These are phyloP conservation scores for Mycena leptocephala DNA, from an alignment of 768 basidiomycete species.

Conservation along the genomic window DNA sequence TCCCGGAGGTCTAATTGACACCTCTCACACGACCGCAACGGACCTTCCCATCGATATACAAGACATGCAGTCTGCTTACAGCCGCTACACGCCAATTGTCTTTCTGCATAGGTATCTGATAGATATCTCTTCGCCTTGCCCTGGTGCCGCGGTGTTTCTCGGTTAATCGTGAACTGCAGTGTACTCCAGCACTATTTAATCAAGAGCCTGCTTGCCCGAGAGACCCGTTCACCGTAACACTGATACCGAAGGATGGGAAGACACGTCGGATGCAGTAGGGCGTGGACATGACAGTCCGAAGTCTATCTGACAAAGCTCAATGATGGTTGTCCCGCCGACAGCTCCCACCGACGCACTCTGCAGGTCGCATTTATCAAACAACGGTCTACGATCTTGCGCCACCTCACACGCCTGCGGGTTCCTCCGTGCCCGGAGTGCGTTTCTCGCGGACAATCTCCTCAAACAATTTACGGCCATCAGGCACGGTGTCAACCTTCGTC, in stretches of 20 bases:
- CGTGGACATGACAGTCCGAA: background rate
- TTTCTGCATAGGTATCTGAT: too few relatives aligned
- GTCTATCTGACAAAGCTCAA: background rate
- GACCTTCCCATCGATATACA: too few relatives aligned
- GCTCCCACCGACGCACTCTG: background rate
- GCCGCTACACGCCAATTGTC: too few relatives aligned
- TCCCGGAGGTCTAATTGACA: too few relatives aligned
- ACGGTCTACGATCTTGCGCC: background rate
- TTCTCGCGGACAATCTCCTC: background rate
- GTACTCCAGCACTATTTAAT: too few relatives aligned
- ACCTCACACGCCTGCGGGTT: background rate
- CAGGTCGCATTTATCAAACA: constrained; percentile 1
- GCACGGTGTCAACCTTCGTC: background rate
- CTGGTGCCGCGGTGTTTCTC: too few relatives aligned
- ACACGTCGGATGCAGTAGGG: background rate
- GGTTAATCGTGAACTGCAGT: too few relatives aligned
- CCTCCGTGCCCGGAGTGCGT: too few relatives aligned
- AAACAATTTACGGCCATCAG: background rate
- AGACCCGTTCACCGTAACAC: background rate
- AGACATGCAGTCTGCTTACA: too few relatives aligned
- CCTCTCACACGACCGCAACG: too few relatives aligned
- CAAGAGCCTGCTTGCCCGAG: too few relatives aligned
- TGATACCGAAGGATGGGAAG: background rate
- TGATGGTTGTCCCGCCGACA: constrained; percentile 21
- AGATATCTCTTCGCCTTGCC: too few relatives aligned